Evolutionary conservation across 1,284 basidiomycete genomes (phyloP), one percentile per base, ranked within the genome.

Genomic region (Leucoagaricus sp.): DNA sequence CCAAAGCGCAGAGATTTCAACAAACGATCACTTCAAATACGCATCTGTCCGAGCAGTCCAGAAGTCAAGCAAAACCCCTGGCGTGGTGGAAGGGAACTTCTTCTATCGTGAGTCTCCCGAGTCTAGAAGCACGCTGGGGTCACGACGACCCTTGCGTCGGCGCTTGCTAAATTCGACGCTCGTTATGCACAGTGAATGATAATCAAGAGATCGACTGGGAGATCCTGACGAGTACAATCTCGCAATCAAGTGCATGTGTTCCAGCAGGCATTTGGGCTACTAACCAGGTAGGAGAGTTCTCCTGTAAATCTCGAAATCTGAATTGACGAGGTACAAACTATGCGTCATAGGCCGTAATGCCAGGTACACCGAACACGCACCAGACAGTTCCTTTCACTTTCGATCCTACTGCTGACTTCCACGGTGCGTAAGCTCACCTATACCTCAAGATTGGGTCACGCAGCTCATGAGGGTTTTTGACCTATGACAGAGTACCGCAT

Each of bases 221-320:
- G 51, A 71, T 70, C 26, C 58, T 73, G 56, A 73, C 71, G 8
- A 69, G 63, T 53, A 73, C 71, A 9, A 64, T 65, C 9, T 60
- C 63, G 21, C 55, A 44, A 17, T 44, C 63, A 4, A 69, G 61
- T 52, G 50, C 60, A 17, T 54, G 65, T 29, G 65, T 72, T 44
- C 65, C 66, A 42, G 63, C 67, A 42, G 72, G 72, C n/a, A 70
- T 72, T 34, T 72, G 72, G 72, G 69, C 70, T n/a, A 69, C 69
- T 25, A 72, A 72, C 41, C 68, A 72, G 58, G 70, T 68, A 57
- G 5, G 40, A 50, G 13, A 17, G n/a, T 21, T 3, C 44, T 40
- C n/a, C 38, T 5, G 21, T 25, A 10, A 8, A 21, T 46, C 47
- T 48, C 3, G 34, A 46, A n/a, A 15, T 21, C 42, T n/a, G n/a